phyloP scores from a whole-genome alignment of 2,329 filamentous ascomycete genomes.

The Botrytis byssoidea region DNA sequence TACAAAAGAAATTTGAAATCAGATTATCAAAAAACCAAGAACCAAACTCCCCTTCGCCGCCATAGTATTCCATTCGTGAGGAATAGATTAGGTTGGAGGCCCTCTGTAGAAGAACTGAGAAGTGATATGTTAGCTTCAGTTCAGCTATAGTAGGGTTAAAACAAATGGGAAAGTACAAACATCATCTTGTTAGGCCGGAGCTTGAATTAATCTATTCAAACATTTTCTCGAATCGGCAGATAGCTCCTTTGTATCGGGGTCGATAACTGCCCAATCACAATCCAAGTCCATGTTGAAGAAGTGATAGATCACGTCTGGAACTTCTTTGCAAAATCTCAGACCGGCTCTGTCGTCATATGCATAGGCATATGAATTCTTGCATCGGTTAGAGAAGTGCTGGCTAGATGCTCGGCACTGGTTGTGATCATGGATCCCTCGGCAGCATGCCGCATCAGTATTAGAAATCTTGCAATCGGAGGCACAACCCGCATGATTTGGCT shows the following conservation, averaged over 20 bases:
- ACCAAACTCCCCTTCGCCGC: not conserved
- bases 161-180: not conserved
- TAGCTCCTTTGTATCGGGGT: not conserved
- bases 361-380: not conserved
- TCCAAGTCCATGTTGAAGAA: not conserved
- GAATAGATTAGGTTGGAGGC: not conserved
- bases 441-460: not conserved
- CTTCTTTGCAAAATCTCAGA: not conserved
- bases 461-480: not conserved
- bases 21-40: not conserved
- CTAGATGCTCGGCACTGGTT: not conserved
- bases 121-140: not conserved
- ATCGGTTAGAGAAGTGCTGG: not conserved
- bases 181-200: not conserved
- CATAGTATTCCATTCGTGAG: not conserved
- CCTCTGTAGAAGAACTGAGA: not conserved
- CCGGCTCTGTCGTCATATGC: constrained; percentile 1
- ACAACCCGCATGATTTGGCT: not conserved
- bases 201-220: not conserved
- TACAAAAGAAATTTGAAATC: not conserved
- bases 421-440: not conserved
- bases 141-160: too few species aligned
- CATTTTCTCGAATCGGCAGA: not conserved
- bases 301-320: not conserved
- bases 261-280: not conserved